Percentiles rank a stretch among this genome's conserved stretches.
phyloP scores from a whole-genome alignment of 192 early-diverging fungal species.

The Coemansia sp. region DNA sequence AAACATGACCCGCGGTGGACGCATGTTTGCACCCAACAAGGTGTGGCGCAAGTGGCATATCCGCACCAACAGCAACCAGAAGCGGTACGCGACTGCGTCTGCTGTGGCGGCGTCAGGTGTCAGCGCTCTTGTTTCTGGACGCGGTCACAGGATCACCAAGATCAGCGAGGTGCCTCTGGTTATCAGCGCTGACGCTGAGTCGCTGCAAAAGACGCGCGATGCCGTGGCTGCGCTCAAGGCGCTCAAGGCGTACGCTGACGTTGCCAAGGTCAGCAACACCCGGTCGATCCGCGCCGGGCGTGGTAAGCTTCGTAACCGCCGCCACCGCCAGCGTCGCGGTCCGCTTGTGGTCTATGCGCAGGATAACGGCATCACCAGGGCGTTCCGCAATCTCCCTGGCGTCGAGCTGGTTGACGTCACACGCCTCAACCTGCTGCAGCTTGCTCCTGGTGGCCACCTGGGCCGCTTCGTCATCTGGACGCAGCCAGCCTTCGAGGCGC shows the following conservation, averaged over 20 bases:
- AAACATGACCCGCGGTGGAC: conserved; percentile 99
- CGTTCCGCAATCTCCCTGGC: conserved; percentile 98
- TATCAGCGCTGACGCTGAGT: conserved; percentile 74
- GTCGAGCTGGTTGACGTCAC: conserved; percentile 91
- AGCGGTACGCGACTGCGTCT: conserved; percentile 95
- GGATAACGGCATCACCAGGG: conserved; percentile 90
- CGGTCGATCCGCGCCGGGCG: conserved; percentile 96
- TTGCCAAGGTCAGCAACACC: conserved; percentile 90
- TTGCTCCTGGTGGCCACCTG: conserved; percentile 98
- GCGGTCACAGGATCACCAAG: conserved; percentile 93
- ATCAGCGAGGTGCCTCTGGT: conserved; percentile 96
- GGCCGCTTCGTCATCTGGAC: conserved; percentile 99
- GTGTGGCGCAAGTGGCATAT: conserved; percentile 99
- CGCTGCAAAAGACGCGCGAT: conserved; percentile 87
- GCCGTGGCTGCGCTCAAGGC: conserved; percentile 88
- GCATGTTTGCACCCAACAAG: conserved; percentile 99
- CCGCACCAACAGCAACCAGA: conserved; percentile 98
- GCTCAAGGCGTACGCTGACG: conserved; percentile 90
- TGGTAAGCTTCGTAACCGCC: conserved; percentile 96
- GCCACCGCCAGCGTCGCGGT: conserved; percentile 93
- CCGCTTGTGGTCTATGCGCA: conserved; percentile 94
- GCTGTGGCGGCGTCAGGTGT: conserved; percentile 94
- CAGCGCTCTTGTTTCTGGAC: conserved; percentile 87
- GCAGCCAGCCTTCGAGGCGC: conserved; percentile 82
- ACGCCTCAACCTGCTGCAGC: conserved; percentile 94